Base-by-base conservation (phyloP, 2,329 filamentous ascomycete species). In the Colletotrichum sp. region DNA sequence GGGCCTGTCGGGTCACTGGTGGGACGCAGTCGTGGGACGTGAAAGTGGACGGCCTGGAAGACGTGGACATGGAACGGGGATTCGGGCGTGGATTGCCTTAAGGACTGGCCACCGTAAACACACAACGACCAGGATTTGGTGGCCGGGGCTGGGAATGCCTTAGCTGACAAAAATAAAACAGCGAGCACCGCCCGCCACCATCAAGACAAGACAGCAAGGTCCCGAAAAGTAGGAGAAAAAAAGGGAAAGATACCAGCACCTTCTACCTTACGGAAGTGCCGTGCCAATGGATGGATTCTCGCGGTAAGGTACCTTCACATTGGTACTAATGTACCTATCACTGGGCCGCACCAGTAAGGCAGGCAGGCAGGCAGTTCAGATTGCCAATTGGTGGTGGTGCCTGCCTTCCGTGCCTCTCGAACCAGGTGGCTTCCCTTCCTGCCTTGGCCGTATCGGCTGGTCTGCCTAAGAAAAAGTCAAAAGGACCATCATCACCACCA, bases 161-260 rank as follows among this genome's bases (percentile, higher is more conserved):
- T 44, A 34, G 64, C 70, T 65, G 59, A 64, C 70, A 73, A 76
- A 76, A 73, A 73, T 73, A 76, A 69, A 67, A 68, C 69, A 36
- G 59, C 34, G 52, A 55, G 63, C 55, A 72, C 72, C 55, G 52
- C 70, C 69, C 57, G 69, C 64, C 55, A 63, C 39, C 32, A 36
- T 44, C 7, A 39, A 36, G 13, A 22, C 30, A 22, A 52, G n/a
- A 52, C 44, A 22, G n/a, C 44, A 11, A 52, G 44, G 44, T 22
- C 6, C 44, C 13, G 27, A 29, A 16, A 8, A 22, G 57, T 30
- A 62, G 16, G 59, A 39, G 32, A n/a, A 64, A 39, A 25, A 36
- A 64, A 39, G 36, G 7, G 9, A 36, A 36, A 36, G 27, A 34
- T 49, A 32, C 52, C 27, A 68, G 73, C 55, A 76, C 55, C 63